Conservation (phyloP, 805 yeast genomes). For the Ogataea ganodermae region DNA sequence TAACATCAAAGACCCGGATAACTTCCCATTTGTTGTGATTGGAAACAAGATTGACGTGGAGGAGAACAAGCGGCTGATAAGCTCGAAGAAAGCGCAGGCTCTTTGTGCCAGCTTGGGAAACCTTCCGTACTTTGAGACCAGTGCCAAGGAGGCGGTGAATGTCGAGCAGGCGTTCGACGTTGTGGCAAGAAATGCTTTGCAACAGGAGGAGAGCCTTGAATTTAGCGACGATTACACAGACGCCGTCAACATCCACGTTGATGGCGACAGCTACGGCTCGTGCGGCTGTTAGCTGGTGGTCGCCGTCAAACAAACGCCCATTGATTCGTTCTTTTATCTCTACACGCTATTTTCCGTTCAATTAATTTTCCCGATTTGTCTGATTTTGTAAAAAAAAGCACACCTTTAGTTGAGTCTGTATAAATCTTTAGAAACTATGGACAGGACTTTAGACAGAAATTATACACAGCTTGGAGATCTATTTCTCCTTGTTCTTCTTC, state of each 20-base stretch:
- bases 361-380: too few relatives aligned
- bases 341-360: too few relatives aligned
- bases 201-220: conserved; percentile 91
- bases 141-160: conserved; percentile 95
- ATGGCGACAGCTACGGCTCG: conserved; percentile 65
- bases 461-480: not conserved
- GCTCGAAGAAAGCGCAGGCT: conserved; percentile 52
- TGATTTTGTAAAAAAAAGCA: too few relatives aligned
- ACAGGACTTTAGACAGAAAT: conserved; percentile 5
- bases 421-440: conserved; percentile 1
- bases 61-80: conserved; percentile 78
- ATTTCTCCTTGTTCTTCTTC: conserved; percentile 48
- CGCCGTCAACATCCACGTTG: conserved; percentile 93
- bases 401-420: too few relatives aligned
- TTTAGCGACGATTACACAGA: conserved; percentile 93
- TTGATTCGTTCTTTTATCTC: too few relatives aligned
- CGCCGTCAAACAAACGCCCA: too few relatives aligned
- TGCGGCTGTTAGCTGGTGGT: conserved; percentile 75
- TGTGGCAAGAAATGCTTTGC: conserved; percentile 91
- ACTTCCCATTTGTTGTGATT: conserved; percentile 91
- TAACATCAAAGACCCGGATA: conserved; percentile 89
- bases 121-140: conserved; percentile 92
- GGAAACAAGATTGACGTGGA: conserved; percentile 96
- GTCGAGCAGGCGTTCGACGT: conserved; percentile 96
- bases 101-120: conserved; percentile 52